Evolutionary conservation across 1,139 yeast species (phyloP).

Genomic region (Lodderomyces jiufengensis): DNA sequence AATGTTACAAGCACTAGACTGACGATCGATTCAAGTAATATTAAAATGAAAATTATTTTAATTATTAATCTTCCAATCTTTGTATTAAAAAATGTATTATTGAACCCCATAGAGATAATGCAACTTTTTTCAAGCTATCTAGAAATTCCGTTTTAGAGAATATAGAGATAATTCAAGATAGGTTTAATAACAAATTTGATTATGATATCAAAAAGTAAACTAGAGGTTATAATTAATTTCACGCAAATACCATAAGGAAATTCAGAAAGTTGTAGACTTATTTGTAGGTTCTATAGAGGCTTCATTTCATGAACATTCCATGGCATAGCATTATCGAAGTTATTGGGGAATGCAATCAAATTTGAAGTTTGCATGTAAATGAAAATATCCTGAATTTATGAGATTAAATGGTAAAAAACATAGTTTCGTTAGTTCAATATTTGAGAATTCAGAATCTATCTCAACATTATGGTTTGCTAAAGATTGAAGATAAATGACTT

Average conservation of each 20-base stretch:
- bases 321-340: slow-evolving; percentile 27
- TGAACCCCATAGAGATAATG: slow-evolving; percentile 31
- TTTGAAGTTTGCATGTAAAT: slow-evolving; percentile 24
- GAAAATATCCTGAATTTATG: slow-evolving; percentile 31
- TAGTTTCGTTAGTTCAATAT: slow-evolving; percentile 28
- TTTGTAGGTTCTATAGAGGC: slow-evolving; percentile 37
- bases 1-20: too few species aligned
- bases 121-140: slow-evolving; percentile 72
- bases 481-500: too few species aligned
- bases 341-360: slow-evolving; percentile 40
- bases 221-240: slow-evolving; percentile 11
- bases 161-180: slow-evolving; percentile 62
- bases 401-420: slow-evolving; percentile 19
- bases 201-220: slow-evolving; percentile 28
- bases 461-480: slow-evolving; percentile 35
- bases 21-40: too few species aligned
- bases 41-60: too few species aligned
- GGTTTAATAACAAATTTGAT: slow-evolving; percentile 58
- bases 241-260: slow-evolving; percentile 24
- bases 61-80: too few species aligned
- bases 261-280: slow-evolving; percentile 33
- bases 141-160: slow-evolving; percentile 64
- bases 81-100: too few species aligned
- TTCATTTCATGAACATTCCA: slow-evolving; percentile 31
- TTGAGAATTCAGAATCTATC: slow-evolving; percentile 33